Conservation (phyloP, 2,329 filamentous ascomycete genomes). For the Claviceps sp. region DNA sequence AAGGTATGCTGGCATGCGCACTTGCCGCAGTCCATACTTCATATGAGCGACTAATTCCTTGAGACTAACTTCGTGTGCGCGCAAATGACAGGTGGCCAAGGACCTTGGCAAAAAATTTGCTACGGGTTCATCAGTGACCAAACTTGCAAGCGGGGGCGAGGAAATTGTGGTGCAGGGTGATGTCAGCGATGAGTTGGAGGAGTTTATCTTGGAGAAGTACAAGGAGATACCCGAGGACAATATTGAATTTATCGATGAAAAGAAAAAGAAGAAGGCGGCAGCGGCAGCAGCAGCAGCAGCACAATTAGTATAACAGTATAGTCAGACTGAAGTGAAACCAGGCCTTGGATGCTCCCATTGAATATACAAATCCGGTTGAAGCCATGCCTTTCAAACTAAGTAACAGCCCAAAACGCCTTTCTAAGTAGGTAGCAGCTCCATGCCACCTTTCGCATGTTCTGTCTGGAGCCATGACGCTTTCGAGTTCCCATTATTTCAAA, state of each 20-base stretch:
- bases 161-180: constrained; percentile 98
- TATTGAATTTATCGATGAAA: constrained; percentile 87
- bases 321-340: not conserved
- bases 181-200: constrained; percentile 84
- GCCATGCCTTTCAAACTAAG: not conserved
- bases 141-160: constrained; percentile 71
- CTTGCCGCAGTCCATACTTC: not conserved
- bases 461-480: not conserved
- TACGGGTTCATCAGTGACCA: constrained; percentile 84
- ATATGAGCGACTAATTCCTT: not conserved
- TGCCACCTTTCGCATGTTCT: not conserved
- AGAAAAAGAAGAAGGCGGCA: constrained; percentile 59
- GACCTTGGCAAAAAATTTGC: constrained; percentile 98
- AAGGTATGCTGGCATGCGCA: constrained; percentile 37
- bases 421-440: not conserved
- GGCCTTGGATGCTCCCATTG: constrained; percentile 1
- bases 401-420: not conserved
- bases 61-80: not conserved
- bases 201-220: constrained; percentile 82
- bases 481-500: not conserved
- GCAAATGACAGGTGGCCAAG: constrained; percentile 51
- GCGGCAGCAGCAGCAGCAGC: not conserved
- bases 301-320: not conserved
- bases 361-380: not conserved
- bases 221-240: constrained; percentile 88